phyloP scores from a whole-genome alignment of 2,329 filamentous ascomycete genomes.

The Calycina herbarum region DNA sequence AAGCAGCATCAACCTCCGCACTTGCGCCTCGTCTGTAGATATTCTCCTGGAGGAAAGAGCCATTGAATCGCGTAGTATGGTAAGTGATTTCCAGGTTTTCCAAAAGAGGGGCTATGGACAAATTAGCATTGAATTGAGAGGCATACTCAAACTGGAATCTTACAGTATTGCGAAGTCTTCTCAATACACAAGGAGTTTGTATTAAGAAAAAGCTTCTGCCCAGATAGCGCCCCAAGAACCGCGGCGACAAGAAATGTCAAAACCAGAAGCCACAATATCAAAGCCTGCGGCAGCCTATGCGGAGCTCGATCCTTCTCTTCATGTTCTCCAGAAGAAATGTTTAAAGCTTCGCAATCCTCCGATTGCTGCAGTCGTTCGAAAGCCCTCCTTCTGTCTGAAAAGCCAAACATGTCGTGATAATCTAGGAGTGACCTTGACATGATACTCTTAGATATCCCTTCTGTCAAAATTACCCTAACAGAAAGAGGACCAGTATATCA shows the following conservation, averaged over 20 bases:
- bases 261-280: slow-evolving; percentile 1
- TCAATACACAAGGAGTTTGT: background rate
- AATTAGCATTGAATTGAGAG: background rate
- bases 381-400: background rate
- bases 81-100: slow-evolving; percentile 46
- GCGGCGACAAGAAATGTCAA: slow-evolving; percentile 4
- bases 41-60: slow-evolving; percentile 50
- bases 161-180: slow-evolving; percentile 3
- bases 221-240: background rate
- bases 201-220: background rate
- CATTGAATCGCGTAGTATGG: slow-evolving; percentile 46
- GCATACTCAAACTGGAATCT: background rate
- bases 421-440: background rate
- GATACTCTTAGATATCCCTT: background rate
- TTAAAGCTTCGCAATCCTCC: slow-evolving; percentile 2
- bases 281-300: background rate
- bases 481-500: background rate
- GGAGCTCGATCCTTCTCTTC: background rate
- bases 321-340: background rate
- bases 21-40: slow-evolving; percentile 46
- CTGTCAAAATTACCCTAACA: background rate
- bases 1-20: slow-evolving; percentile 51
- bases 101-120: slow-evolving; percentile 37
- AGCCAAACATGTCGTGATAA: background rate
- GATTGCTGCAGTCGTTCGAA: slow-evolving; percentile 3